phyloP scores from a whole-genome alignment of 371 early-diverging fungal genomes.

The Agmasoma carcini region DNA sequence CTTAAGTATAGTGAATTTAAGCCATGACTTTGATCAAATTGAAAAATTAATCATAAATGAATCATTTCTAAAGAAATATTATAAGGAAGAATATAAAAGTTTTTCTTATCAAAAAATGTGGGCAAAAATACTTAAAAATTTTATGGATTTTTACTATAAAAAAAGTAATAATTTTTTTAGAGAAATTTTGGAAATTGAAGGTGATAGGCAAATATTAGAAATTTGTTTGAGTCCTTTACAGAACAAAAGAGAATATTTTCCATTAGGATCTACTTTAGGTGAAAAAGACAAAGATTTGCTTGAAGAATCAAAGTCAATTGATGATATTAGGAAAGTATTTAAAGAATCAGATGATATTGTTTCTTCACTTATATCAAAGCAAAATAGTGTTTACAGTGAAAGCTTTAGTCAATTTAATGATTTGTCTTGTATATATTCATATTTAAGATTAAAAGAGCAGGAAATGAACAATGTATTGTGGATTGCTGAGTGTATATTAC shows the following conservation, averaged over 20 bases:
- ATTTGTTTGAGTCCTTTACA: constrained; percentile 29
- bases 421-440: constrained; percentile 59
- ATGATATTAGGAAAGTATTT: constrained; percentile 38
- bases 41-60: constrained; percentile 48
- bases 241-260: constrained; percentile 36
- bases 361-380: constrained; percentile 13
- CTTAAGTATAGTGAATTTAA: constrained; percentile 45
- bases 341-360: constrained; percentile 18
- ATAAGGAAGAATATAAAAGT: constrained; percentile 16
- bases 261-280: constrained; percentile 20
- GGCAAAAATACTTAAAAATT: constrained; percentile 8
- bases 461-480: constrained; percentile 94
- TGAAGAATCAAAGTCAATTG: constrained; percentile 23
- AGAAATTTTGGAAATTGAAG: constrained; percentile 44
- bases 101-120: constrained; percentile 32
- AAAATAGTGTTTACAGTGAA: constrained; percentile 36
- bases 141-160: constrained; percentile 1
- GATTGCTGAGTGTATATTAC: constrained; percentile 95
- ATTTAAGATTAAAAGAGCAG: constrained; percentile 88
- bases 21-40: constrained; percentile 44
- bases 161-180: constrained; percentile 14
- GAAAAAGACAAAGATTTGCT: constrained; percentile 12
- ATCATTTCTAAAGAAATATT: constrained; percentile 44
- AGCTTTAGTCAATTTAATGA: constrained; percentile 47
- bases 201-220: constrained; percentile 48